Base-by-base conservation (phyloP, 2,329 filamentous ascomycete species). In the Diplodia sapinea region DNA sequence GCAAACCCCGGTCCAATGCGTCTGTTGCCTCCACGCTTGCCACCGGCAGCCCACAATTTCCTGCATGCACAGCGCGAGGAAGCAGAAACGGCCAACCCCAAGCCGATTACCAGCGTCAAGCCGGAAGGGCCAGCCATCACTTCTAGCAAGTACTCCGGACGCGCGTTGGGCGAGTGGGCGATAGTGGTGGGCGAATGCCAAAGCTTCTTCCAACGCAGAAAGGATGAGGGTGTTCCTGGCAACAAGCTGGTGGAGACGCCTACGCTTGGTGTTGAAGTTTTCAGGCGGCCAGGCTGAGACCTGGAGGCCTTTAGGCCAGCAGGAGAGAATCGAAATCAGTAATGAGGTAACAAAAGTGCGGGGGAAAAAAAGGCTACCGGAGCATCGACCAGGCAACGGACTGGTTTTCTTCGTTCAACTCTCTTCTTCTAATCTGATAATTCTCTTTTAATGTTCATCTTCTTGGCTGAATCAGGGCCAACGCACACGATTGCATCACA, bases 131-230 rank as follows among this genome's bases (percentile, higher is more conserved):
- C 74, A 29, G 78, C 79, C 15, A 72, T 70, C 20, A 77, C 73
- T 3, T 78, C 77, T 5, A 86, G 85, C 69, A 84, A 84, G 68
- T 89, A 94, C 76, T 82, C 86, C 3, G 92, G 92, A 1, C 85
- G 91, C 23, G 89, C 92, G 0, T 82, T 95, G 54, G 91, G 91
- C 0, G 92, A 95, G 77, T 95, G 92, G 92, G 83, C 85, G 23
- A 81, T 91, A 20, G 86, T 94, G 23, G 87, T 93, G 17, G 86
- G 87, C 67, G 92, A 95, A 76, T 92, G 89, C 80, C 92, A 94
- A 79, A 91, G 88, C 74, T 95, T 94, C 77, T 87, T 93, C 38
- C 91, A 94, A 68, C 84, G 91, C 55, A 85, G 92, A 66, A 88
- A 88, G 63, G 87, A 88, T 56, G 92, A 95, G 75, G 91, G 91